Conservation (phyloP, 352 stramenopile genomes). For the Phytophthora ramorum region DNA sequence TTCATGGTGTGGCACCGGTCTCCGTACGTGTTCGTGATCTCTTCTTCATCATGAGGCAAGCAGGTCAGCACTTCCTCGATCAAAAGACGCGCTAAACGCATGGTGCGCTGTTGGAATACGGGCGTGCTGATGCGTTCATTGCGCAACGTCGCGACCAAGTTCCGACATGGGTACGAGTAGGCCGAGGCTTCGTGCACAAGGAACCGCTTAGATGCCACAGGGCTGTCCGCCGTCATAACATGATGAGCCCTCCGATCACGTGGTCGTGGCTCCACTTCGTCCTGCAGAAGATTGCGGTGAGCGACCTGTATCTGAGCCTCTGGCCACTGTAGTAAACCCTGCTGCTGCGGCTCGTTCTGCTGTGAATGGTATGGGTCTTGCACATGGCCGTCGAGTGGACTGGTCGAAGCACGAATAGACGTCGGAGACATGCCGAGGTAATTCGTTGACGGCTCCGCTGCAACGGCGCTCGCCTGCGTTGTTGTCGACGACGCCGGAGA, state of each 20-base stretch:
- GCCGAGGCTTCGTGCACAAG: constrained; percentile 36
- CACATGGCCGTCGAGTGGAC: neutral
- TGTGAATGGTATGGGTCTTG: neutral
- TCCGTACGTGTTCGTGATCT: constrained; percentile 31
- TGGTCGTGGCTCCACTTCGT: neutral
- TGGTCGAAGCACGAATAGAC: neutral
- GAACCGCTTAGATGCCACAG: constrained; percentile 20
- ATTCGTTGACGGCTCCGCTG: neutral
- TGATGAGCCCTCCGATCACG: neutral
- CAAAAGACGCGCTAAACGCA: constrained; percentile 33
- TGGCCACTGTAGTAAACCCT: neutral
- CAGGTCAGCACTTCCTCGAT: constrained; percentile 39
- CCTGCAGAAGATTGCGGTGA: constrained; percentile 4
- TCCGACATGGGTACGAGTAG: constrained; percentile 34
- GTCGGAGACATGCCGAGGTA: neutral
- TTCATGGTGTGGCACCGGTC: constrained; percentile 26
- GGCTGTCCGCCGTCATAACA: neutral
- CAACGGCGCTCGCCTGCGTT: neutral
- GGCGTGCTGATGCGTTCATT: constrained; percentile 18
- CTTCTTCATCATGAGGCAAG: constrained; percentile 30
- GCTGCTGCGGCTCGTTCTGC: neutral
- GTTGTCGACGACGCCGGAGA: neutral
- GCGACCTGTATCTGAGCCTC: neutral
- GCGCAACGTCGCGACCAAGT: constrained; percentile 32
- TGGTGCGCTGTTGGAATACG: constrained; percentile 26